Base-by-base conservation (phyloP, 257 asterid species). In the Knoxia roxburghii region DNA sequence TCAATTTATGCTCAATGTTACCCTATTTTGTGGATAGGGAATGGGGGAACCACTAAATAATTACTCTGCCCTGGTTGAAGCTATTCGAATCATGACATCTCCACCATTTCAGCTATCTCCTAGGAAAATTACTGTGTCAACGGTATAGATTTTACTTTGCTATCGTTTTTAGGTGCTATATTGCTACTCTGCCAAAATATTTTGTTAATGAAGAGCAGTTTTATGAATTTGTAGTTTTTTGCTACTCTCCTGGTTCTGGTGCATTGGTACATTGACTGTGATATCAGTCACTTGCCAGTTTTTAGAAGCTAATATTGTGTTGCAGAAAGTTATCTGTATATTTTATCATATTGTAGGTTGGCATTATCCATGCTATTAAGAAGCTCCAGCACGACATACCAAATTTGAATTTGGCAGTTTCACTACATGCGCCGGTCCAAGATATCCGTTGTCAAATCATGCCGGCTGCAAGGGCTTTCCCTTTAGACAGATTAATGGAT, bases 381-480 rank as follows among this genome's bases (percentile, higher is more conserved):
- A 94, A 90, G 84, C 87, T 94, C 76, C 95, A 94, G 27, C 71
- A 48, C 54, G 99, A 94, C 75, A 0, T 94, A 48, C 99, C 99
- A 27, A 87, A 79, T 78, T 24, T 85, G 71, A 94, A 94, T 78
- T 81, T 94, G 68, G 99, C 99, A 5, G 97, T 94, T 57, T 94
- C 99, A 20, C 83, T 94, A 64, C 99, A 94, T 64, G 97, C 99
- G 64, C 99, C 99, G 10, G 85, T 85, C 55, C 99, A 94, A 81
- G 96, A 87, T 5, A 85, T 94, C 62, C 99, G 99, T 32, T 94
- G 99, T 76, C 95, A 82, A 80, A 94, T 94, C 79, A 94, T 90
- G 99, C 99, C 99, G 54, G 97, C 99, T 24, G 99, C 99, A 43
- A 81, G 96, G 54, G 99, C 97, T 13, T 94, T 94, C 76, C 97